phyloP scores from a whole-genome alignment of 2,329 filamentous ascomycete species.

The Xylaria hypoxylon region DNA sequence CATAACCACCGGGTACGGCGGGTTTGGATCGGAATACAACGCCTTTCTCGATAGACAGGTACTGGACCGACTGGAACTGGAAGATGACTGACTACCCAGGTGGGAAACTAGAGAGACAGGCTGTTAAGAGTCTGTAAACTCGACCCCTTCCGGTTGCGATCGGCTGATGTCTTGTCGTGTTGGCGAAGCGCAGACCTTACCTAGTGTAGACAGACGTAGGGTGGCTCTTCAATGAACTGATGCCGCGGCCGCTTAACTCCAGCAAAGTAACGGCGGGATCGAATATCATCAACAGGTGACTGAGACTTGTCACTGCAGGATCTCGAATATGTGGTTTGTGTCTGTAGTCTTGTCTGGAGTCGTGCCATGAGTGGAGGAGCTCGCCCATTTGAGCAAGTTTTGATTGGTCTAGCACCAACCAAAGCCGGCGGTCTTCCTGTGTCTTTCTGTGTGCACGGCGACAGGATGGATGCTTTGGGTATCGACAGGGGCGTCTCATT shows the following conservation, averaged over 20 bases:
- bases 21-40: conserved; percentile 23
- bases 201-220: background rate
- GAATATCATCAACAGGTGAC: conserved; percentile 27
- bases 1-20: conserved; percentile 18
- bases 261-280: conserved; percentile 2
- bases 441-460: conserved; percentile 35
- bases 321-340: conserved; percentile 32
- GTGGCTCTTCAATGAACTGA: conserved; percentile 7
- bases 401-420: conserved; percentile 54
- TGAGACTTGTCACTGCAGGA: conserved; percentile 28
- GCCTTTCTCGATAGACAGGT: conserved; percentile 10
- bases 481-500: conserved; percentile 36
- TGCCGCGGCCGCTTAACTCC: conserved; percentile 17
- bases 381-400: conserved; percentile 58
- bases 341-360: conserved; percentile 34
- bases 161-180: conserved; percentile 34
- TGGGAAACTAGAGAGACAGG: conserved; percentile 15
- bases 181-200: conserved; percentile 19
- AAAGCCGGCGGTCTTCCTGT: conserved; percentile 44
- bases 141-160: conserved; percentile 21
- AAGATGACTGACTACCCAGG: conserved; percentile 19
- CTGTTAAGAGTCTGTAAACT: conserved; percentile 10
- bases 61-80: conserved; percentile 12
- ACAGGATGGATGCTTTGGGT: conserved; percentile 37
- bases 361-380: conserved; percentile 47